These are phyloP conservation scores for Leccinum barrowsii DNA, from an alignment of 768 basidiomycete species.

Conservation along the genomic window DNA sequence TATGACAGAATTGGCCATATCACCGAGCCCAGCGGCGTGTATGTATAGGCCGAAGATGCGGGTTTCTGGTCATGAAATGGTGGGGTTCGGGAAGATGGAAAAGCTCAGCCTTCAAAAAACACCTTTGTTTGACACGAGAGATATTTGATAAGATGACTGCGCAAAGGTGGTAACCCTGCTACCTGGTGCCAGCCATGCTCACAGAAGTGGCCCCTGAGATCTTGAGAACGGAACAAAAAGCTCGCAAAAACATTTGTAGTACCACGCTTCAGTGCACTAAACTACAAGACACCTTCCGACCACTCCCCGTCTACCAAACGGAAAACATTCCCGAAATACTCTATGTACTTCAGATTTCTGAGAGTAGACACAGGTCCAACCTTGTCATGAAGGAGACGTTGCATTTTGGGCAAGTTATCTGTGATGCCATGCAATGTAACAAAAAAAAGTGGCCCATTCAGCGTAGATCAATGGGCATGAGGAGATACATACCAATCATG, in stretches of 20 bases:
- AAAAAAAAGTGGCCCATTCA: not conserved
- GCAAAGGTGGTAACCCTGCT: too few species aligned
- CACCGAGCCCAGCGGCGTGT: too few species aligned
- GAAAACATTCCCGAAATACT: not conserved
- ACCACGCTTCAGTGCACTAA: not conserved
- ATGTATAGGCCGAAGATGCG: too few species aligned
- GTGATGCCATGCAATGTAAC: not conserved
- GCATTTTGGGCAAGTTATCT: not conserved
- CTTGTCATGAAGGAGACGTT: not conserved
- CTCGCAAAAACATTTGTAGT: not conserved
- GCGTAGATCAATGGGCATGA: not conserved
- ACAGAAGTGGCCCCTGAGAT: too few species aligned
- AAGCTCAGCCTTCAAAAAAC: too few species aligned
- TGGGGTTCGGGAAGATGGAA: too few species aligned
- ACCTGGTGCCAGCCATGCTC: too few species aligned
- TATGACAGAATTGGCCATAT: too few species aligned
- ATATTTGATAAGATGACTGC: too few species aligned
- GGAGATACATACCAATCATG: not conserved
- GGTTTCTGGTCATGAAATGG: too few species aligned
- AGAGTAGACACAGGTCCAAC: not conserved
- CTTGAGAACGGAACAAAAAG: too few species aligned
- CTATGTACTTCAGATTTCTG: not conserved
- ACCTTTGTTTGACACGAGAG: too few species aligned
- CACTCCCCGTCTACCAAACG: not conserved
- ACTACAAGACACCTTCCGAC: not conserved